Conservation (phyloP, 2,329 filamentous ascomycete genomes). For the Ascochyta fabae region DNA sequence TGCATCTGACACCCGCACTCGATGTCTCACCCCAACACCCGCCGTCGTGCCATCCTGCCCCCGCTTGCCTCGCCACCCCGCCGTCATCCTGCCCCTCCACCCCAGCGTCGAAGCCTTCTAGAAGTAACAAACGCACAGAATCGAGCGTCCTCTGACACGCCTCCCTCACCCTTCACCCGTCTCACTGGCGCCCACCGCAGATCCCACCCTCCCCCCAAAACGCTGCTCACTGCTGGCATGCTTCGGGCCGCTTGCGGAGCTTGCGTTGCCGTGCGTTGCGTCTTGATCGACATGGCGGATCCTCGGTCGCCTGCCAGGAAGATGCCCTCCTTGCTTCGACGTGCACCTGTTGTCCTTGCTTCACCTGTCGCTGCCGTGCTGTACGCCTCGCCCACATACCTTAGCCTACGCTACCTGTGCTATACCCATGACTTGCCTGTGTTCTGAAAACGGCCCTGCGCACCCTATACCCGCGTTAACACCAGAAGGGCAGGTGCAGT, state of each 20-base stretch:
- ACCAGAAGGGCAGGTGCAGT: slow-evolving; percentile 24
- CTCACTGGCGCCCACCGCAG: slow-evolving; percentile 15
- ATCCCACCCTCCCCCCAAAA: not conserved
- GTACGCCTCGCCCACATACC: not conserved
- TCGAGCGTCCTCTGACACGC: slow-evolving; percentile 4
- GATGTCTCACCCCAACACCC: too few relatives aligned
- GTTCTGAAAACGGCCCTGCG: not conserved
- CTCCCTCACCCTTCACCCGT: slow-evolving; percentile 4
- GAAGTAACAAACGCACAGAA: slow-evolving; percentile 8
- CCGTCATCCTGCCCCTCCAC: slow-evolving; percentile 25
- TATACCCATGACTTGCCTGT: slow-evolving; percentile 1
- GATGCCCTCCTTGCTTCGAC: slow-evolving; percentile 8
- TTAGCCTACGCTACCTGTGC: not conserved
- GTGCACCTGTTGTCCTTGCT: slow-evolving; percentile 5
- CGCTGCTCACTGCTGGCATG: slow-evolving; percentile 2
- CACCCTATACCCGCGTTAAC: slow-evolving; percentile 6
- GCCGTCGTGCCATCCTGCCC: not conserved
- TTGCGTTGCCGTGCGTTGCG: not conserved
- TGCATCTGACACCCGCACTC: too few relatives aligned
- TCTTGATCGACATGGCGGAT: slow-evolving; percentile 13
- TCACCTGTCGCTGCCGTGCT: not conserved
- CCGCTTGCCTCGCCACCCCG: slow-evolving; percentile 16
- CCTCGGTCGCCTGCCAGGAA: slow-evolving; percentile 5
- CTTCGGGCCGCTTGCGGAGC: slow-evolving; percentile 16
- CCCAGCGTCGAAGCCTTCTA: slow-evolving; percentile 14